Evolutionary conservation across 345 rosid genomes (phyloP), one percentile per base, ranked within the genome.

Genomic region (Melastoma malabathricum): DNA sequence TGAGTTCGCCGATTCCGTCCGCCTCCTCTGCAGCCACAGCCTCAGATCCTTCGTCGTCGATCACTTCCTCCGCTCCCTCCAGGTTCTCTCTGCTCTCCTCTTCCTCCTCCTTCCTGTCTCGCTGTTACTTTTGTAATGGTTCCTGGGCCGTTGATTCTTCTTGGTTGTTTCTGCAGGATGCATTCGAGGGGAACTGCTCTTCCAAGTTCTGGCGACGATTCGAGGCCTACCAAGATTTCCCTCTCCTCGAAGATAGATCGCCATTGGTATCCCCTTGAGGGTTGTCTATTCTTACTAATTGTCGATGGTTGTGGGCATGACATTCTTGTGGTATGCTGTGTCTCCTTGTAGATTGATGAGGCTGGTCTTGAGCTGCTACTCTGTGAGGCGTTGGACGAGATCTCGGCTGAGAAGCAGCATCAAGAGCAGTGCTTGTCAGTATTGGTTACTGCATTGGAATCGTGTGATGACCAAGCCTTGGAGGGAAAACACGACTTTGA

Each of bases 341-440:
- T 19, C 52, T 2, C 9, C 14, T 18, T 41, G 44, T 62, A 79
- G 89, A 60, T 49, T 48, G 61, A 61, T 54, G 86, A 71, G 49
- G 73, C 64, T 15, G 84, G 83, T 62, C 69, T 80, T 59, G 81
- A 77, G 66, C 62, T 62, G 61, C 77, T 79, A 50, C 56, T 92
- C 47, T 76, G 79, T 48, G 70, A 69, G 59, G 95, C 94, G 19
- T 72, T 92, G 57, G 83, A 77, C 34, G 93, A 82, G 52, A 72
- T 87, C 20, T 73, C 79, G 23, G 45, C 48, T 38, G 77, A 66
- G 18, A 84, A 83, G 58, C 71, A 62, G 53, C 70, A 68, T 70
- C 82, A 87, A 57, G 97, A 84, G 71, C 84, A 79, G 69, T 82
- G 95, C 47, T 48, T 87, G 74, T 68, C 67, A 5, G 55, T 83